Evolutionary conservation across 164 flowering plant genomes (phyloP).

Genomic region (grape (Vitis vinifera)): ASM3070453v1 NC_081809.1:16246501-16247000

Average conservation of each 20-base stretch:
- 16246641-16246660: not conserved
- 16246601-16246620: not conserved
- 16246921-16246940: constrained; percentile 62
- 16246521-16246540: too few relatives aligned
- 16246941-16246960: constrained; percentile 64
- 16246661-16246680: not conserved
- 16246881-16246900: constrained; percentile 62
- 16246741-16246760: not conserved
- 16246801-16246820: not conserved
- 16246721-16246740: not conserved
- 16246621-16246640: not conserved
- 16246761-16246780: not conserved
- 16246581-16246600: not conserved
- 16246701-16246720: not conserved
- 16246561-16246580: too few relatives aligned
- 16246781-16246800: too few relatives aligned
- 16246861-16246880: constrained; percentile 51
- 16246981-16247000: constrained; percentile 87
- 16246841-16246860: constrained; percentile 72
- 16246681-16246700: not conserved
- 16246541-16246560: too few relatives aligned
- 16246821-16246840: not conserved
- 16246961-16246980: constrained; percentile 82
- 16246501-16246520: too few relatives aligned
- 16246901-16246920: constrained; percentile 78